Base-by-base conservation (phyloP, 2,329 filamentous ascomycete genomes). In the Aspergillus transmontanensis region DNA sequence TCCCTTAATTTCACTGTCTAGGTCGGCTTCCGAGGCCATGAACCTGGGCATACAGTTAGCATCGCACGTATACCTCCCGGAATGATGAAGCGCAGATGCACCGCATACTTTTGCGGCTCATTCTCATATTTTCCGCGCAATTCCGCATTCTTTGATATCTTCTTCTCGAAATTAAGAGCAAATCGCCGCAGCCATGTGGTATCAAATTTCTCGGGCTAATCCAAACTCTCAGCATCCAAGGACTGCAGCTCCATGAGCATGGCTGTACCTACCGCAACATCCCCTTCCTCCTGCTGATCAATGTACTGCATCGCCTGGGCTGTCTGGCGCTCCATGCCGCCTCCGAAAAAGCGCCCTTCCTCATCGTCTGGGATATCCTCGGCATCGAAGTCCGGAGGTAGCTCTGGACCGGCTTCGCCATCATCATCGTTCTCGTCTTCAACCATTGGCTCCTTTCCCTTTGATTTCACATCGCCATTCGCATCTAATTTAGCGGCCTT, bases 341-440 rank as follows among this genome's bases (percentile, higher is more conserved):
- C 92, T 50, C 94, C 95, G 71, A 97, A 99, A 82, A 99, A 99
- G 12, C 95, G 89, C 1, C 94, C 95, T 67, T 96, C 95, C 59
- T 97, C 93, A 71, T 97, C 94, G 69, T 94, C 91, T 10, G 76
- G 82, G 79, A 85, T 81, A 55, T 87, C 84, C 57, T 85, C 86
- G 41, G 84, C 80, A 59, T 83, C 84, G 30, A 86, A 82, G 66
- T 87, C 86, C 7, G 83, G 82, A 16, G 87, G 85, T 41, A 85
- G 79, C 50, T 86, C 83, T 1, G 85, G 85, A 0, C 85, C 85
- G 2, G 85, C 78, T 60, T 81, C 78, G 32, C 77, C 77, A 26
- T 82, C 82, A 43, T 83, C 82, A 21, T 79, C 78, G 6, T 72
- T 67, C 14, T 81, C 82, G 43, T 85, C 84, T 34, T 83, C 80